phyloP scores from a whole-genome alignment of 1,284 basidiomycete genomes.

The Sphaerobolus stellatus region DNA sequence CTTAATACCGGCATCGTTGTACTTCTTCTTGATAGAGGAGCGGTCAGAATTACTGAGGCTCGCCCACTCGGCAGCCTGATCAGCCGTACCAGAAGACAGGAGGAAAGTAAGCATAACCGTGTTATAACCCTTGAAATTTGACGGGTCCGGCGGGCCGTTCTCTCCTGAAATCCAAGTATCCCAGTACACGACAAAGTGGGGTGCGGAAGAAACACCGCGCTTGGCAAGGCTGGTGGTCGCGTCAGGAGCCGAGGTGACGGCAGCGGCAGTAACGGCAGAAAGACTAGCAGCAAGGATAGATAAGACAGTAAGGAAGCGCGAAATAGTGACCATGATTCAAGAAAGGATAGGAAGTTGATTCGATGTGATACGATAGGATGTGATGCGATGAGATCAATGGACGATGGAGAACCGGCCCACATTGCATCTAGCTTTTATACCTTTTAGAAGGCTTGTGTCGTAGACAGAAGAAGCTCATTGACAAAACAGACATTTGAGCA shows the following conservation, averaged over 20 bases:
- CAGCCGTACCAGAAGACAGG: constrained; percentile 14
- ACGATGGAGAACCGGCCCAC: too few species aligned
- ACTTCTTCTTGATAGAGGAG: constrained; percentile 13
- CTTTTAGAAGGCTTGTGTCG: too few species aligned
- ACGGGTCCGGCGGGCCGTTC: neutral
- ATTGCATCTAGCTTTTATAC: too few species aligned
- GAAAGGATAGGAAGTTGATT: too few species aligned
- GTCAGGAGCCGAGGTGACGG: neutral
- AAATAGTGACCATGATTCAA: too few species aligned
- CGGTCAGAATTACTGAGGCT: constrained; percentile 13
- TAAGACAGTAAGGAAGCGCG: too few species aligned
- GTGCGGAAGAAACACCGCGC: neutral
- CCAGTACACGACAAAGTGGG: neutral
- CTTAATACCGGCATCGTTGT: constrained; percentile 18
- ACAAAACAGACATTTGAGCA: too few species aligned
- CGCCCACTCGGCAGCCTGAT: constrained; percentile 16
- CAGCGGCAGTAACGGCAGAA: too few species aligned
- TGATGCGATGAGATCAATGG: too few species aligned
- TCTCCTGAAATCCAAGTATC: neutral
- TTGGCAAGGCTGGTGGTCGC: neutral
- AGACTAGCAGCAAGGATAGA: too few species aligned
- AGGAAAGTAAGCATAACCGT: constrained; percentile 13
- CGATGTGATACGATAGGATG: too few species aligned
- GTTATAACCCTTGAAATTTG: neutral
- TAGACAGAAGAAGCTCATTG: too few species aligned